phyloP scores from a whole-genome alignment of 2,329 filamentous ascomycete genomes.

The Fusarium subglutinans region DNA sequence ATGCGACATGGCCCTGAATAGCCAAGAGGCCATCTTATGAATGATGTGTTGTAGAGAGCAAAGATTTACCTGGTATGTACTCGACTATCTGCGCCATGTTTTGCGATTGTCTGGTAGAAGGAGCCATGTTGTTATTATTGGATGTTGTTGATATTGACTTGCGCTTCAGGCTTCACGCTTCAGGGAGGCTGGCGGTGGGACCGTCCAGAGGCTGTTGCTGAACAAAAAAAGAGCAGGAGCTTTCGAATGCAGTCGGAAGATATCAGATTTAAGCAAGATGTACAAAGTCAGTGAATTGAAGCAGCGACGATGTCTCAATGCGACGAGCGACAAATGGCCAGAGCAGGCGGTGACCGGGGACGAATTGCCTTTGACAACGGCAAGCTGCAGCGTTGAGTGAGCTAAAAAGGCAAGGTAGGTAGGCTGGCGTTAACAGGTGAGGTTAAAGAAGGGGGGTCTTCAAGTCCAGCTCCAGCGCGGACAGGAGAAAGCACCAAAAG shows the following conservation, averaged over 20 bases:
- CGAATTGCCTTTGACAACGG: constrained; percentile 19
- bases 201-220: constrained; percentile 1
- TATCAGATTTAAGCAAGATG: constrained; percentile 8
- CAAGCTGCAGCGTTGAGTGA: constrained; percentile 23
- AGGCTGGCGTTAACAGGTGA: constrained; percentile 1
- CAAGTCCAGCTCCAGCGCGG: constrained; percentile 25
- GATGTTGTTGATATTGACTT: constrained; percentile 35
- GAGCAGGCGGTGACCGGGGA: constrained; percentile 37
- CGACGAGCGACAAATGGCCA: constrained; percentile 15
- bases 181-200: constrained; percentile 14
- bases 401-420: constrained; percentile 4
- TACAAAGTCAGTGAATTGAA: constrained; percentile 18
- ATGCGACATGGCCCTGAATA: constrained; percentile 45
- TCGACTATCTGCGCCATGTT: constrained; percentile 91
- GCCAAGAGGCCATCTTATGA: constrained; percentile 17
- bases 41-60: constrained; percentile 6
- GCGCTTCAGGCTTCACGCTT: constrained; percentile 36
- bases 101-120: constrained; percentile 58
- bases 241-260: constrained; percentile 5
- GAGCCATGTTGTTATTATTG: constrained; percentile 56
- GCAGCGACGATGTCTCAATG: constrained; percentile 20
- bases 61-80: constrained; percentile 85
- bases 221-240: background rate
- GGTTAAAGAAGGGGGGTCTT: background rate
- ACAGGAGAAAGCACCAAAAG: constrained; percentile 33